Conservation (phyloP, 106 monocot genomes). For the Alisma plantagoaquatica region DNA sequence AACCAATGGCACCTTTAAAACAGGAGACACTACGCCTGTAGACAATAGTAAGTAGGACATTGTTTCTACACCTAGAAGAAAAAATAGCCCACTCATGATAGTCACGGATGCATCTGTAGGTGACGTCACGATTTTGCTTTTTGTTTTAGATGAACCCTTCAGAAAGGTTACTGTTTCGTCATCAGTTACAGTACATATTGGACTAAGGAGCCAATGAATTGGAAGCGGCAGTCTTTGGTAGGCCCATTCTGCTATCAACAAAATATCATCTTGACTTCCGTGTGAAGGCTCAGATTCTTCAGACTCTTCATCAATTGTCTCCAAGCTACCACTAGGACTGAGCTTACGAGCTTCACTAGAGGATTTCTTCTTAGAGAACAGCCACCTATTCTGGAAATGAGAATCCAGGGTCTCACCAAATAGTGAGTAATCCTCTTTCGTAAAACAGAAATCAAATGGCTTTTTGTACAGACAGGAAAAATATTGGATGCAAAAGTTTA, state of each 20-base stretch:
- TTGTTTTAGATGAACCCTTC: slow-evolving; percentile 5
- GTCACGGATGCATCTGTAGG: slow-evolving; percentile 23
- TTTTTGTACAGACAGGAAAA: slow-evolving; percentile 16
- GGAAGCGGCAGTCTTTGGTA: slow-evolving; percentile 86
- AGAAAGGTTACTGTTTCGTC: slow-evolving; percentile 1
- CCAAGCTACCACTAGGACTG: slow-evolving; percentile 23
- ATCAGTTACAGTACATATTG: slow-evolving; percentile 38
- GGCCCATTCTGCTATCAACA: slow-evolving; percentile 58
- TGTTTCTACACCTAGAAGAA: slow-evolving; percentile 75
- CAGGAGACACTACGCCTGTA: slow-evolving; percentile 12
- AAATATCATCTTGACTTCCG: slow-evolving; percentile 18
- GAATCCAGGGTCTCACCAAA: slow-evolving; percentile 41
- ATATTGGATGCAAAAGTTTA: slow-evolving; percentile 32
- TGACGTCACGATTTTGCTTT: slow-evolving; percentile 9
- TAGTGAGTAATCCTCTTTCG: slow-evolving; percentile 40
- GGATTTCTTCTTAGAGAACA: slow-evolving; percentile 55
- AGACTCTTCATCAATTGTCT: slow-evolving; percentile 74
- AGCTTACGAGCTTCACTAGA: slow-evolving; percentile 17
- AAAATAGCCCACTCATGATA: slow-evolving; percentile 58
- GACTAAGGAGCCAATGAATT: slow-evolving; percentile 83
- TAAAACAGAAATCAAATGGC: slow-evolving; percentile 30
- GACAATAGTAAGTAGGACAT: slow-evolving; percentile 18
- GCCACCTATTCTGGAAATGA: slow-evolving; percentile 74
- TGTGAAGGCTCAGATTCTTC: slow-evolving; percentile 19
- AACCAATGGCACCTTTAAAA: slow-evolving; percentile 43